These are phyloP conservation scores for Steccherinum ochraceum DNA, from an alignment of 768 basidiomycete genomes.

Conservation along the genomic window DNA sequence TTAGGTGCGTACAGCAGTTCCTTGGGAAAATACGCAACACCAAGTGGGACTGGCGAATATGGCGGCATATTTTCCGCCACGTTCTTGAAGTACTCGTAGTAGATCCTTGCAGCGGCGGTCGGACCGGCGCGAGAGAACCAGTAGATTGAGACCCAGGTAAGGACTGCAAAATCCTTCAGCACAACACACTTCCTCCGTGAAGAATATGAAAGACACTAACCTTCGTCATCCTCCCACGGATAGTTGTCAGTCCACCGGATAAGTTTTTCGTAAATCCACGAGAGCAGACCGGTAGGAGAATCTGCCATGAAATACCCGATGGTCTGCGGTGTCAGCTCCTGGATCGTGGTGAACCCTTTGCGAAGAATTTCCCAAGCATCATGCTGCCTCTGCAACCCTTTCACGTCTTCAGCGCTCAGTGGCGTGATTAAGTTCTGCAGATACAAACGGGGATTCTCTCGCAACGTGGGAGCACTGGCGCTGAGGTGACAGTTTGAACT, in stretches of 20 bases:
- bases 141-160: conserved; percentile 31
- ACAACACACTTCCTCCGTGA: background rate
- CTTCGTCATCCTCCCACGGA: conserved; percentile 53
- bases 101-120: conserved; percentile 24
- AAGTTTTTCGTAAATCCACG: conserved; percentile 32
- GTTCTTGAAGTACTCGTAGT: conserved; percentile 20
- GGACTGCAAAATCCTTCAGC: conserved; percentile 13
- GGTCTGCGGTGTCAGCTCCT: conserved; percentile 28
- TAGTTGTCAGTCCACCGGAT: conserved; percentile 36
- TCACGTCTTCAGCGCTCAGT: background rate
- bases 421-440: background rate
- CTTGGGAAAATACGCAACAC: conserved; percentile 25
- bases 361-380: background rate
- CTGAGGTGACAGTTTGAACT: background rate
- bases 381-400: background rate
- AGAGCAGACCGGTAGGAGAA: conserved; percentile 44
- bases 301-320: conserved; percentile 48
- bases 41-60: conserved; percentile 19
- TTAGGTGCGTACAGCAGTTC: conserved; percentile 17
- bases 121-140: conserved; percentile 31
- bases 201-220: conserved; percentile 20
- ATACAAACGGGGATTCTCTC: background rate
- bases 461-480: background rate
- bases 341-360: conserved; percentile 27
- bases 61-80: background rate